Base-by-base conservation (phyloP, 352 stramenopile genomes). In the Phytopythium mirpurense region DNA sequence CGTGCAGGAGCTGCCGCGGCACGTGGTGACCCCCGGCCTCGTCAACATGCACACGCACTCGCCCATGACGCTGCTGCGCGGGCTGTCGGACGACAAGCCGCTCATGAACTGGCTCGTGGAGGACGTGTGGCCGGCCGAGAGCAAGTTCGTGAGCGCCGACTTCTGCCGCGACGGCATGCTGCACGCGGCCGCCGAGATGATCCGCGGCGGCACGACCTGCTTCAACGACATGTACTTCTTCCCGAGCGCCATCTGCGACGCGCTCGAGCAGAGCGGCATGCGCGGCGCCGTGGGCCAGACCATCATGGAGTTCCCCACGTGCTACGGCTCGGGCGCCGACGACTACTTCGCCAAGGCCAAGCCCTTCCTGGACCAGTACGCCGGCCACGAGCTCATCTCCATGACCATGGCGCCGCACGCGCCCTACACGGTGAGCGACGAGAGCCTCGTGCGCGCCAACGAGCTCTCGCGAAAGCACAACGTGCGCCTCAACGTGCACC, bases 221-320 rank as follows among this genome's bases (percentile, higher is more conserved):
- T 93, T 81, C 65, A 95, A 95, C 52, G 86, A 96, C 67, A 96
- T 96, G 88, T 96, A 94, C 75, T 95, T 93, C 62, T 95, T 92
- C 60, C 67, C 80, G 0, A 60, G 84, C 3, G 68, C 78, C 10
- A 64, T 70, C 9, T 80, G 72, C 34, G 51, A 72, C 15, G 83
- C 82, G 12, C 53, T 93, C 21, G 69, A 90, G 49, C 23, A 58
- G 10, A 73, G 85, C 11, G 86, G 86, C 27, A 78, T 96, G 24
- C 82, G 88, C 16, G 82, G 63, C 1, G 67, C 78, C 19, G 69
- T 93, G 32, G 82, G 82, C 7, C 72, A 86, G 59, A 69, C 83
- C 44, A 59, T 92, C 35, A 59, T 95, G 46, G 73, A 94, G 51
- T 95, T 95, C 57, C 83, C 83, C 8, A 72, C 75, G 14, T 54